Base-by-base conservation (phyloP, 441 rosid genomes). In the Jatropha multifida region DNA sequence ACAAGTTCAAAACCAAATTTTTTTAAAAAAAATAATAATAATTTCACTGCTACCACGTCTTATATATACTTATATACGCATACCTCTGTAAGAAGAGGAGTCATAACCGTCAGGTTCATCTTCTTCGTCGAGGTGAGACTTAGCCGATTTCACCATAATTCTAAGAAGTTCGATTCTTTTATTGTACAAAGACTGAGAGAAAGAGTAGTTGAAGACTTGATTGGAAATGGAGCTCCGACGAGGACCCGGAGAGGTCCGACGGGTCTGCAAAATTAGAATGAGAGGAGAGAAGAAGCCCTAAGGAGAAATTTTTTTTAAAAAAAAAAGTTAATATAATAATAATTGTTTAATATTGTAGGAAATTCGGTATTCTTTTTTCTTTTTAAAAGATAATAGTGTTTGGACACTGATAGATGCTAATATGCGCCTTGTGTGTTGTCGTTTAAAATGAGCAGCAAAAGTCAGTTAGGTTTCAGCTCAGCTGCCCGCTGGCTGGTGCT, bases 41-140 rank as follows among this genome's bases (percentile, higher is more conserved):
- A 23, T 48, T n/a, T 7, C 62, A 59, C 65, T 56, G 9, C 42
- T 15, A 32, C 41, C n/a, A 65, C 1, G 26, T 32, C 23, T 10
- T 5, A 27, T 44, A 26, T 8, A 40, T 3, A 42, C 8, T 10
- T 38, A 65, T 4, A 4, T 48, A 60, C 0, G 56, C 48, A 63
- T 65, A 87, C 89, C 90, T 79, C 41, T 84, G 67, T 67, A 80
- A 37, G 86, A 76, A 46, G 87, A 74, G 41, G 88, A 80, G 76
- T 86, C 89, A 64, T 84, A 88, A 15, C 76, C 86, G 27, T 90
- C 89, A 0, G 82, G 75, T 20, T 90, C 93, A 23, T 88, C 87
- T 56, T 91, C 92, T 6, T 86, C 91, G 40, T 80, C 89, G 18
- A 80, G 74, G 52, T 83, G 84, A 79, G 77, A 76, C 78, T 76